Percentiles rank a stretch among this genome's conserved stretches.
phyloP scores from a whole-genome alignment of 306 rosid genomes.

The Begonia peltatifolia region DNA sequence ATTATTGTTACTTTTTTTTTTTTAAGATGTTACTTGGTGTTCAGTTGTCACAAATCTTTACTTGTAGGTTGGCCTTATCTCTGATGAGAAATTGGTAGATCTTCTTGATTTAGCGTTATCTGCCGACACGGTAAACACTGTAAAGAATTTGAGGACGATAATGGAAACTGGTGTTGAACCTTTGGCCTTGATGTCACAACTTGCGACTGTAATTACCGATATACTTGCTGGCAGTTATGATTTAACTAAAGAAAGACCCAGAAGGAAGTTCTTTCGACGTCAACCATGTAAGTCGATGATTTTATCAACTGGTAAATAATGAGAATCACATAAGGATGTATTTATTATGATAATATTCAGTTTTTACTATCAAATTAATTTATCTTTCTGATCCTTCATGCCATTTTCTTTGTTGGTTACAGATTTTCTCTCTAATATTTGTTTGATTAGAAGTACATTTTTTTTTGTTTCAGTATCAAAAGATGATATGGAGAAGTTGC shows the following conservation, averaged over 20 bases:
- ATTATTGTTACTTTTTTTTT: too few relatives aligned
- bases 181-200: conserved; percentile 89
- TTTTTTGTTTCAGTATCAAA: conserved; percentile 41
- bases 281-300: conserved; percentile 55
- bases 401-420: neutral
- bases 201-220: conserved; percentile 91
- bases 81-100: conserved; percentile 91
- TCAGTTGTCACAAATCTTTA: neutral
- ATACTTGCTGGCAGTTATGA: conserved; percentile 91
- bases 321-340: too few relatives aligned
- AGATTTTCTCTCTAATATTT: neutral
- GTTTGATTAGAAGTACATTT: neutral
- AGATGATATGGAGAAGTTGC: conserved; percentile 95
- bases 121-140: conserved; percentile 93
- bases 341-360: too few relatives aligned
- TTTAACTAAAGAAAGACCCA: conserved; percentile 49
- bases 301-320: neutral
- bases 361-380: conserved; percentile 10
- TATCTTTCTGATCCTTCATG: neutral
- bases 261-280: conserved; percentile 82
- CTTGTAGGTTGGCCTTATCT: conserved; percentile 89
- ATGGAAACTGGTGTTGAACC: conserved; percentile 98
- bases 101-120: conserved; percentile 96
- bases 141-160: conserved; percentile 78
- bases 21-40: too few relatives aligned